These are phyloP conservation scores for Notholithocarpus densiflorus DNA, from an alignment of 306 rosid species.

Conservation along the genomic window DNA sequence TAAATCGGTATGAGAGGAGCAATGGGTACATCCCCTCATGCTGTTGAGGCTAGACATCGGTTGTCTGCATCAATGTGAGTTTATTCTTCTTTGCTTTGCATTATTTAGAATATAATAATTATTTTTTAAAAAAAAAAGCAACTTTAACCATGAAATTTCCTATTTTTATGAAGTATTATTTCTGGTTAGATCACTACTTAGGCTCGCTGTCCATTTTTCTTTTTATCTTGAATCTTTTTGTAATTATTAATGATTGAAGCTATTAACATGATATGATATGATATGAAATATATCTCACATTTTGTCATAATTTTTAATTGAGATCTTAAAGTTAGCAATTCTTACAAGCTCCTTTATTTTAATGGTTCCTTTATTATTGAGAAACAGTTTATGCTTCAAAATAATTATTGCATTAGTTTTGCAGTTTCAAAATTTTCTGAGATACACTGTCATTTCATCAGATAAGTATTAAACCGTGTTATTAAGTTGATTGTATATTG, in stretches of 20 bases:
- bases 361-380: neutral
- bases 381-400: neutral
- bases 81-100: slow-evolving; percentile 1
- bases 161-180: neutral
- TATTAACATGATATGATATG: neutral
- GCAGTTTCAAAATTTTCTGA: neutral
- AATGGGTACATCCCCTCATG: slow-evolving; percentile 64
- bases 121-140: neutral
- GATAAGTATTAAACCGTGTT: neutral
- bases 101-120: neutral
- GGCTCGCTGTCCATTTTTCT: neutral
- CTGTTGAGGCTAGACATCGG: slow-evolving; percentile 62
- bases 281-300: neutral
- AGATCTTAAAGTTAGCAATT: neutral
- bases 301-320: neutral
- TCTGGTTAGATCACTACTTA: neutral
- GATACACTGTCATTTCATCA: neutral
- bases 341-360: neutral
- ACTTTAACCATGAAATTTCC: neutral
- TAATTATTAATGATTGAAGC: no score
- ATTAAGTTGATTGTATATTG: neutral
- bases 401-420: neutral
- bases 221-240: no score
- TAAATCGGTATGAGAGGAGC: slow-evolving; percentile 43
- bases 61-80: slow-evolving; percentile 72